Evolutionary conservation across 1,284 basidiomycete genomes (phyloP).

Genomic region (Ceratobasidium sp.): DNA sequence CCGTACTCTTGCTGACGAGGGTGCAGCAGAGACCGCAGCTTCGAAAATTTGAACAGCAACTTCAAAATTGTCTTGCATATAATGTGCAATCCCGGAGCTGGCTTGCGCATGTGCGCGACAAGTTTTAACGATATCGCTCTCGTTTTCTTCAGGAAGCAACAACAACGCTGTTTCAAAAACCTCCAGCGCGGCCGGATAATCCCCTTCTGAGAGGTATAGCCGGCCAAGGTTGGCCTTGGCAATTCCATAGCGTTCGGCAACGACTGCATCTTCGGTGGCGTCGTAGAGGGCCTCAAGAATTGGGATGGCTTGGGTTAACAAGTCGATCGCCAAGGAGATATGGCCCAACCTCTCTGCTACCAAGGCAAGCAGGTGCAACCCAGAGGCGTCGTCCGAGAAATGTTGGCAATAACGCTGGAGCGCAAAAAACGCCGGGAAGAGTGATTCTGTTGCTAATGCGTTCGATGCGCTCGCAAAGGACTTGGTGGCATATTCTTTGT

Average conservation of each 20-base stretch:
- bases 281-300: conserved; percentile 90
- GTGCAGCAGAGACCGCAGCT: conserved; percentile 61
- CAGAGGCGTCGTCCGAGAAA: conserved; percentile 72
- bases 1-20: conserved; percentile 57
- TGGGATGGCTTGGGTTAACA: conserved; percentile 68
- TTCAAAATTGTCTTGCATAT: conserved; percentile 68
- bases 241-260: conserved; percentile 81
- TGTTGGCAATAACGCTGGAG: conserved; percentile 78
- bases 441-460: conserved; percentile 48
- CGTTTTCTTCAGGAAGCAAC: conserved; percentile 65
- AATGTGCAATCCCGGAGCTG: conserved; percentile 72
- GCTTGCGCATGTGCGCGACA: conserved; percentile 68
- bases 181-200: conserved; percentile 67
- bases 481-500: conserved; percentile 77
- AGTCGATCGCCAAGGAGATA: conserved; percentile 62
- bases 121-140: conserved; percentile 45
- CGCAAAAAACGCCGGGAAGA: conserved; percentile 78
- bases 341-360: conserved; percentile 86
- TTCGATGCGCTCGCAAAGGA: conserved; percentile 59
- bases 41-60: conserved; percentile 72
- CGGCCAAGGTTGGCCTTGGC: conserved; percentile 86
- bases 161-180: conserved; percentile 77
- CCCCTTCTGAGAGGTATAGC: conserved; percentile 65
- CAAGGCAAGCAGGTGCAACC: conserved; percentile 84
- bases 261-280: conserved; percentile 74